Percentiles rank a stretch among this genome's conserved stretches.
Conservation (phyloP, 768 basidiomycete species). For the Podaxis sp. region DNA sequence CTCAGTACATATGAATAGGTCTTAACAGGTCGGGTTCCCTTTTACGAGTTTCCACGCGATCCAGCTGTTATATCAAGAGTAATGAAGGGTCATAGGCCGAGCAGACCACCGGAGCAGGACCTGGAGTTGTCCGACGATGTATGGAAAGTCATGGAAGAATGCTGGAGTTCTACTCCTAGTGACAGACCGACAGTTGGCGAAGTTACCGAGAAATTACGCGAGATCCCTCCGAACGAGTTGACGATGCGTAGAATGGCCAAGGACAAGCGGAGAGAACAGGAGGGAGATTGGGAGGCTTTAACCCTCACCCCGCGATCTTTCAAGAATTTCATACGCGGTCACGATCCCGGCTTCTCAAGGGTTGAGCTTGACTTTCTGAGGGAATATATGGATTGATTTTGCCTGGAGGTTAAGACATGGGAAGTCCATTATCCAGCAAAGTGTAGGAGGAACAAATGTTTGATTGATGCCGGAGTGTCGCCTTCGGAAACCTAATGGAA, state of each 20-base stretch:
- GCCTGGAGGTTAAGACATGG: background rate
- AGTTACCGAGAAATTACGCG: background rate
- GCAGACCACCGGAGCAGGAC: background rate
- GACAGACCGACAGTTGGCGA: background rate
- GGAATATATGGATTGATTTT: background rate
- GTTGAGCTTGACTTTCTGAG: background rate
- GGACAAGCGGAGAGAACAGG: background rate
- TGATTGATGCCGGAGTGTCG: too few species aligned
- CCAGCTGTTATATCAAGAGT: conserved; percentile 16
- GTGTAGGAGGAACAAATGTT: too few species aligned
- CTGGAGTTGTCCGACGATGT: background rate
- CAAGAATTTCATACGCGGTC: background rate
- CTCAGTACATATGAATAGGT: background rate
- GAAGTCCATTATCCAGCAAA: background rate
- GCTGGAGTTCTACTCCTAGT: background rate
- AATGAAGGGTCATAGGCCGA: background rate
- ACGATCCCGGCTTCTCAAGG: background rate
- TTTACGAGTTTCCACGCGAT: conserved; percentile 18
- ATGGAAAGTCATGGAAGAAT: background rate
- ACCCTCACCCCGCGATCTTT: background rate
- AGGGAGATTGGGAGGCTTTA: background rate
- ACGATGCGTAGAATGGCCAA: background rate
- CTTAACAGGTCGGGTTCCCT: conserved; percentile 21
- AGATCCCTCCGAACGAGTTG: background rate
- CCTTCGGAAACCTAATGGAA: too few species aligned